Percentiles rank a stretch among this genome's conserved stretches.
Conservation (phyloP, 2,329 filamentous ascomycete genomes). For the Aspergillus ibericus region DNA sequence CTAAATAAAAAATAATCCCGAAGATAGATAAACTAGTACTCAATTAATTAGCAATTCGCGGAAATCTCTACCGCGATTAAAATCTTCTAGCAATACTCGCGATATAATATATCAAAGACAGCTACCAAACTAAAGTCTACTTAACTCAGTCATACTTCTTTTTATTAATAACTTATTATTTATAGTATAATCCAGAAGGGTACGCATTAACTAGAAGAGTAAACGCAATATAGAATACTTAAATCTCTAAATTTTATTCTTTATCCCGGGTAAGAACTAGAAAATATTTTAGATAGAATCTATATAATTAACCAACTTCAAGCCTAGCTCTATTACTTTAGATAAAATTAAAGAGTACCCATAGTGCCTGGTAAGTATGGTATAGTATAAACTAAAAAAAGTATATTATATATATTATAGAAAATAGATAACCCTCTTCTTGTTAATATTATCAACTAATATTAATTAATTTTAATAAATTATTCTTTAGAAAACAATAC, state of each 20-base stretch:
- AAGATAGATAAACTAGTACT: not conserved
- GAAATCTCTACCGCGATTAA: not conserved
- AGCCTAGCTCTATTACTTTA: not conserved
- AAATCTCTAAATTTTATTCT: not conserved
- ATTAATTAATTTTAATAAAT: not conserved
- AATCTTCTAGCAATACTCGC: not conserved
- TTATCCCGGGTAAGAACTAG: not conserved
- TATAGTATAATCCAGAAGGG: not conserved
- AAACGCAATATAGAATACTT: not conserved
- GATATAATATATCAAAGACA: not conserved
- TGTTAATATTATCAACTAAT: not conserved
- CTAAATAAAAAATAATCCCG: not conserved
- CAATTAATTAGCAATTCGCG: not conserved
- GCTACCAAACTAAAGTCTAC: not conserved
- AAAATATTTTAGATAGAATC: not conserved
- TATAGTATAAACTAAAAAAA: not conserved
- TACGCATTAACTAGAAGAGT: not conserved
- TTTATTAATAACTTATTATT: not conserved
- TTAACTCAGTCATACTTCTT: not conserved
- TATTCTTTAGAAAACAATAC: not conserved
- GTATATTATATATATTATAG: not conserved
- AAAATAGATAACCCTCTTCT: not conserved
- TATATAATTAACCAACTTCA: not conserved
- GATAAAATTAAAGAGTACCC: not conserved
- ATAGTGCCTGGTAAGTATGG: not conserved